These are phyloP conservation scores for Takashimella koratensis DNA, from an alignment of 1,284 basidiomycete species.

Conservation along the genomic window DNA sequence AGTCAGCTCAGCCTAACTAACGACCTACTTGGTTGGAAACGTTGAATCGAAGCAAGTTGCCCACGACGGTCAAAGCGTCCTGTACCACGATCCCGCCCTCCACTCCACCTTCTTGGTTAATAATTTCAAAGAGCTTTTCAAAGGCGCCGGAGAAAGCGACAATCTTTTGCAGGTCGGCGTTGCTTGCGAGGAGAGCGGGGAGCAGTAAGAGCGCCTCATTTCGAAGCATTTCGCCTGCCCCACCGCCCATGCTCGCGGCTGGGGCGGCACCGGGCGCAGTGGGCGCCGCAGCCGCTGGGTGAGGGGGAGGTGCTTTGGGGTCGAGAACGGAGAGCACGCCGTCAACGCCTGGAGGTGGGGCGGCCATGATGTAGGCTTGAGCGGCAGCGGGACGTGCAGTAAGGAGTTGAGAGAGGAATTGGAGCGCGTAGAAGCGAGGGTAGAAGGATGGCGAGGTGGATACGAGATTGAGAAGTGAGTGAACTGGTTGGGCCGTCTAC, in stretches of 20 bases:
- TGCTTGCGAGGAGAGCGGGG: conserved; percentile 76
- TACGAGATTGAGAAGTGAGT: conserved; percentile 75
- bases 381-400: conserved; percentile 73
- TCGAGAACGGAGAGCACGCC: conserved; percentile 44
- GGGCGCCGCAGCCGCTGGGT: background rate
- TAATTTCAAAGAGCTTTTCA: conserved; percentile 88
- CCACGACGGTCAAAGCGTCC: conserved; percentile 79
- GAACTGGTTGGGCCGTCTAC: conserved; percentile 59
- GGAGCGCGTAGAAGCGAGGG: conserved; percentile 78
- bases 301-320: conserved; percentile 26
- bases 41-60: conserved; percentile 83
- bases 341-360: conserved; percentile 44
- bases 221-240: conserved; percentile 46
- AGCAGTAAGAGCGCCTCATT: conserved; percentile 75
- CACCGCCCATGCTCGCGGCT: conserved; percentile 31
- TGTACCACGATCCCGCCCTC: conserved; percentile 87
- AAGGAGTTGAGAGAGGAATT: conserved; percentile 74
- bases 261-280: conserved; percentile 11
- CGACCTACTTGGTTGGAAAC: conserved; percentile 84
- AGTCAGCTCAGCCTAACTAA: background rate
- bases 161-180: conserved; percentile 93
- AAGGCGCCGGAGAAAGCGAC: conserved; percentile 96
- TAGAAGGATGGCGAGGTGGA: conserved; percentile 63
- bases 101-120: conserved; percentile 81
- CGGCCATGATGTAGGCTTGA: conserved; percentile 76